phyloP scores from a whole-genome alignment of 2,329 filamentous ascomycete species.

The Periconia macrospinosa region DNA sequence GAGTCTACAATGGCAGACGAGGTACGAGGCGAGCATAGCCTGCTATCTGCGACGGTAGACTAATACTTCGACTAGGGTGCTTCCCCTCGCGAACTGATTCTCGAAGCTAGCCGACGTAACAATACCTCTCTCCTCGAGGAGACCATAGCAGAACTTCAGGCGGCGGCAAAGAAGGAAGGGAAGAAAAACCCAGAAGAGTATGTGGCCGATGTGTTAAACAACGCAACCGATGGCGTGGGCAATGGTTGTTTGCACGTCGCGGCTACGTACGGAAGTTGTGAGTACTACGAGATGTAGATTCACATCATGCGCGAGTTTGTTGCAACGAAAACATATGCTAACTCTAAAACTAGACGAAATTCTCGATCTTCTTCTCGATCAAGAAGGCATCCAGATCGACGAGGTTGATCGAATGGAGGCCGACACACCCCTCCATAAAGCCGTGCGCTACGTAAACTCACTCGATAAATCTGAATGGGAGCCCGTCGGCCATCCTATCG shows the following conservation, averaged over 20 bases:
- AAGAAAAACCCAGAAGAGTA: constrained; percentile 55
- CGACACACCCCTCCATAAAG: constrained; percentile 80
- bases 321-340: not conserved
- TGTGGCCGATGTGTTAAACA: constrained; percentile 79
- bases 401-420: constrained; percentile 69
- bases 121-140: constrained; percentile 83
- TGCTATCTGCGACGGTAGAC: not conserved
- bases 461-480: constrained; percentile 65
- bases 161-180: constrained; percentile 52
- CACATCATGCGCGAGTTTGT: not conserved
- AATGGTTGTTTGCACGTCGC: constrained; percentile 90
- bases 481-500: constrained; percentile 67
- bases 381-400: constrained; percentile 84
- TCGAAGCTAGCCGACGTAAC: constrained; percentile 92
- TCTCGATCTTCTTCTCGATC: constrained; percentile 80
- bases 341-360: constrained; percentile 63
- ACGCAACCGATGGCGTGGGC: constrained; percentile 80
- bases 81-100: constrained; percentile 78
- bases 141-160: constrained; percentile 61
- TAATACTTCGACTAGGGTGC: constrained; percentile 65
- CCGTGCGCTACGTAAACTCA: constrained; percentile 74
- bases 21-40: constrained; percentile 11
- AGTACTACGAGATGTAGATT: constrained; percentile 37
- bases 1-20: constrained; percentile 41
- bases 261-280: constrained; percentile 82